Base-by-base conservation (phyloP, 768 basidiomycete genomes). In the Leccinum longicurvipes region DNA sequence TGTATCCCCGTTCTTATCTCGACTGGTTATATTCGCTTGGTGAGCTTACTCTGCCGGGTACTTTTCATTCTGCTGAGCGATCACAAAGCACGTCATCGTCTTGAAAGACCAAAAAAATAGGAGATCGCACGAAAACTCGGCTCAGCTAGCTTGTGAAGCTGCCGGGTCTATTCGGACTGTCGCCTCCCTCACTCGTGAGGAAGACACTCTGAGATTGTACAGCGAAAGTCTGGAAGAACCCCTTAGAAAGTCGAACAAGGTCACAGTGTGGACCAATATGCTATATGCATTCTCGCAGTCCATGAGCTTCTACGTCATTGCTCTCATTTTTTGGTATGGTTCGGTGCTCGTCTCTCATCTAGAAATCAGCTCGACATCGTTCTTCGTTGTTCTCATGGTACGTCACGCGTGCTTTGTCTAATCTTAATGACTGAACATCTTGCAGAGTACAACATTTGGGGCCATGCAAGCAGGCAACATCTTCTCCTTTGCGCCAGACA, bases 111-210 rank as follows among this genome's bases (percentile, higher is more conserved):
- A 89, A 65, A 70, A 76, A 59, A 93, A 92, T 77, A 92, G 91
- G 73, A 78, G 79, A 62, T 76, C 85, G 0, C 92, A 98, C 66
- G 89, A 87, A 62, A 72, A 72, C 4, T 91, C 90, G 24, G 91
- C 94, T 4, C 93, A 96, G 57, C 68, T 94, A 21, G 94, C 94
- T 41, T 94, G 93, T 62, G 95, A 98, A 71, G 92, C 93, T 31
- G 91, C 93, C 24, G 87, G 81, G 9, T 81, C 95, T 10, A 95
- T 98, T 62, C 82, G 91, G 32, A 97, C 95, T 2, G 94, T 98
- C 27, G 93, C 94, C 9, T 79, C 87, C 1, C 77, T 98, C 39
- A 95, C 93, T 0, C 78, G 94, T 24, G 95, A 98, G 68, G 80
- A 85, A 23, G 91, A 94, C 58, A 91, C 90, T 66, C 75, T 80